phyloP scores from a whole-genome alignment of 2,329 filamentous ascomycete genomes.

The Colletotrichum filicis region DNA sequence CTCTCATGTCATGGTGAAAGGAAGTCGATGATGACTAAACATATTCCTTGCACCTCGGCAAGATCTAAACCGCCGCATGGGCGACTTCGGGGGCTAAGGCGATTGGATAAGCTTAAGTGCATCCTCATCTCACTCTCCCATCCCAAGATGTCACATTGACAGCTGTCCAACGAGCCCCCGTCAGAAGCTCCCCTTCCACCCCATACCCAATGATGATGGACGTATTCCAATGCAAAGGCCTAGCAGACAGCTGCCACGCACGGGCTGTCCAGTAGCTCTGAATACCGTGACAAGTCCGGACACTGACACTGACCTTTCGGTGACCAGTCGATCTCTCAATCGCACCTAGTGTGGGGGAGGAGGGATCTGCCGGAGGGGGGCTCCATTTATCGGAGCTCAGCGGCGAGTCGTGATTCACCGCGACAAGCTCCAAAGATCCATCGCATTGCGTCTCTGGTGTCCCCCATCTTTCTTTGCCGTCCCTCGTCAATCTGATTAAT shows the following conservation, averaged over 20 bases:
- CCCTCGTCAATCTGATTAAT: slow-evolving; percentile 29
- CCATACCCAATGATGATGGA: background rate
- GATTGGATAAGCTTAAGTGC: slow-evolving; percentile 29
- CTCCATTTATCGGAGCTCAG: slow-evolving; percentile 33
- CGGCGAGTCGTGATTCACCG: slow-evolving; percentile 29
- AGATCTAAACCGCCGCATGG: slow-evolving; percentile 5
- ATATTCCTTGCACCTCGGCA: slow-evolving; percentile 5
- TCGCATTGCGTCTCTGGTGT: slow-evolving; percentile 6
- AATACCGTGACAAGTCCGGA: slow-evolving; percentile 25
- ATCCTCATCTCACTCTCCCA: slow-evolving; percentile 16
- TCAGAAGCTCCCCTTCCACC: background rate
- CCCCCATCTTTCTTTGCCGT: slow-evolving; percentile 8
- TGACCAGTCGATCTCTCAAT: slow-evolving; percentile 14
- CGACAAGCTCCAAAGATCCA: slow-evolving; percentile 19
- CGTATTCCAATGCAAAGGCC: background rate
- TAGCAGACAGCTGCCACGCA: background rate
- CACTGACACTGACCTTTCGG: background rate
- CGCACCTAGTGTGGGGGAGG: background rate
- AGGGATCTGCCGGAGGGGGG: slow-evolving; percentile 22
- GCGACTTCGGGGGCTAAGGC: slow-evolving; percentile 18
- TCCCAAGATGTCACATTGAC: slow-evolving; percentile 17
- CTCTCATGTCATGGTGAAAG: background rate
- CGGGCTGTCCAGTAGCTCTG: background rate
- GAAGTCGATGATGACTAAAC: background rate
- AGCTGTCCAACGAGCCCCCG: background rate